Percentiles rank a stretch among this genome's conserved stretches.
Conservation (phyloP, 1,284 basidiomycete species). For the Cutaneotrichosporon sp. region DNA sequence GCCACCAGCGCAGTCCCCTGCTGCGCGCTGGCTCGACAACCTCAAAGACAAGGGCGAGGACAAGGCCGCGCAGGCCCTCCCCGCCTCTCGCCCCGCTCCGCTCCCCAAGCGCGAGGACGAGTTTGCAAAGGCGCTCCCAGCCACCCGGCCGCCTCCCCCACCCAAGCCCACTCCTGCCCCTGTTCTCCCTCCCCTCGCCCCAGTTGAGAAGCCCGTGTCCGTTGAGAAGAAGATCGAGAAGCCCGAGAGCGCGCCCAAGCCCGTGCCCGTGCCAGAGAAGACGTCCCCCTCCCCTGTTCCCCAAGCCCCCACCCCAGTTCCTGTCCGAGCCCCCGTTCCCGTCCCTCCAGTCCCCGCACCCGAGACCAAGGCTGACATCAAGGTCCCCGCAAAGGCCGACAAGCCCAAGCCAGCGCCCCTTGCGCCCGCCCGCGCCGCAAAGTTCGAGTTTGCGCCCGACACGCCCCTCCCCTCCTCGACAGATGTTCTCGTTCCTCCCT, state of each 20-base stretch:
- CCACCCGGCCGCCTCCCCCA: not conserved
- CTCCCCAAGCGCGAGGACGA: not conserved
- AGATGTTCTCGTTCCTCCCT: not conserved
- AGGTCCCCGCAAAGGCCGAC: constrained; percentile 1
- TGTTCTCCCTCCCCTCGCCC: not conserved
- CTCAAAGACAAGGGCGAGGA: not conserved
- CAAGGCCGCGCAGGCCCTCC: too few species aligned
- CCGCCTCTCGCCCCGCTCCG: too few species aligned
- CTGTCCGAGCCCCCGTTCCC: not conserved
- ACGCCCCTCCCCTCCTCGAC: not conserved
- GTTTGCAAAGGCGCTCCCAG: not conserved
- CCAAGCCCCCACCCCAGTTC: not conserved
- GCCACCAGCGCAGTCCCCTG: too few species aligned
- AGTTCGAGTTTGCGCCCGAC: constrained; percentile 8
- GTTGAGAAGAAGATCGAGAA: constrained; percentile 3
- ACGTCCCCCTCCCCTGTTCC: not conserved
- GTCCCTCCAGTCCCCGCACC: not conserved
- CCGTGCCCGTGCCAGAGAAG: not conserved
- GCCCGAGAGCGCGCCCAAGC: constrained; percentile 2
- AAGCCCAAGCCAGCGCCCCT: not conserved
- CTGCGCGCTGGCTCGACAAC: not conserved
- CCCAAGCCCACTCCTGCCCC: not conserved
- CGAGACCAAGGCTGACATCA: constrained; percentile 1
- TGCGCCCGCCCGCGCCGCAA: not conserved
- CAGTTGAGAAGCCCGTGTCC: not conserved